phyloP scores from a whole-genome alignment of 768 basidiomycete genomes.

The Mycena latifolia region DNA sequence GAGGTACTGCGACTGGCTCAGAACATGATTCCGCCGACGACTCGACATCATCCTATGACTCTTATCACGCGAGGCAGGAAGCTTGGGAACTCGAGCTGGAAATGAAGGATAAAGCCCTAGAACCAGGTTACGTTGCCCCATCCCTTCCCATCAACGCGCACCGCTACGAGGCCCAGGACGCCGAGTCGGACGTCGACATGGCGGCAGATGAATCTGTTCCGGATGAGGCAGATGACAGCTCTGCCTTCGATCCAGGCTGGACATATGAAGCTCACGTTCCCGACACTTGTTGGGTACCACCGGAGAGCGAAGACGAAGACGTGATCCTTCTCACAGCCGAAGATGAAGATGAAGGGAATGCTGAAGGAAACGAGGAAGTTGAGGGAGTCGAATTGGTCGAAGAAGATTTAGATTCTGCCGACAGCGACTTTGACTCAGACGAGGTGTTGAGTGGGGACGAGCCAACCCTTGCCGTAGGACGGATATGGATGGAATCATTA shows the following conservation, averaged over 20 bases:
- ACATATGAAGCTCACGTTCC: slow-evolving; percentile 18
- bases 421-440: slow-evolving; percentile 24
- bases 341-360: background rate
- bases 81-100: background rate
- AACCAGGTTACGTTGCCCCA: slow-evolving; percentile 1
- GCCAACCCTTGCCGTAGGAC: too few species aligned
- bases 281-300: slow-evolving; percentile 25
- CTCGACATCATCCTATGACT: background rate
- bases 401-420: slow-evolving; percentile 3
- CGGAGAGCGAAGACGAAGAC: too few species aligned
- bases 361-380: background rate
- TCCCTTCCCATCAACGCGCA: background rate
- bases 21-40: slow-evolving; percentile 4
- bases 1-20: background rate
- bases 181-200: slow-evolving; percentile 25
- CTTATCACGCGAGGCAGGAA: slow-evolving; percentile 4
- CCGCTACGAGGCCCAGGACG: slow-evolving; percentile 24
- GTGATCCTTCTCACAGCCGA: background rate
- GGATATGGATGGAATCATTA: too few species aligned
- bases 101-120: slow-evolving; percentile 5
- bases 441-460: slow-evolving; percentile 27
- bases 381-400: background rate
- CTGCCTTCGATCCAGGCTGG: slow-evolving; percentile 6
- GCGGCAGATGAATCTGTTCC: background rate
- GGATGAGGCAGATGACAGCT: too few species aligned